Evolutionary conservation across 345 rosid genomes (phyloP).

Genomic region (Lenwebbia sp.): DNA sequence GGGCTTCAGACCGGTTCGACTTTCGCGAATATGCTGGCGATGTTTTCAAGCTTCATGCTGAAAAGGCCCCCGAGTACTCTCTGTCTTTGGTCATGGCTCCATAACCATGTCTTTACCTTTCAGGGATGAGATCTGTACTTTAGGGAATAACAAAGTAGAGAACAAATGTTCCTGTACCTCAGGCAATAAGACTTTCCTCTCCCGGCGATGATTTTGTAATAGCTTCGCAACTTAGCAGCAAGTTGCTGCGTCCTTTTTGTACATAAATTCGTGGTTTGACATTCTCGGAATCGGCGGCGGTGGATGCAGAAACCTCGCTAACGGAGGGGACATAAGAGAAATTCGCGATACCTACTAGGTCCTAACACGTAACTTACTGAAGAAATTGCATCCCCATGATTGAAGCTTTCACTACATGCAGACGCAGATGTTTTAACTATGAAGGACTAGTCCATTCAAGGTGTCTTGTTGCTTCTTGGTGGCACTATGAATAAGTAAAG

Average conservation of each 20-base stretch:
- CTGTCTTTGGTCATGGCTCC: neutral
- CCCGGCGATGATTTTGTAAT: neutral
- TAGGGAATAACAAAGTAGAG: neutral
- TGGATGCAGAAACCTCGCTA: neutral
- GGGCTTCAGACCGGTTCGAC: neutral
- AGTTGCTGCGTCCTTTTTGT: neutral
- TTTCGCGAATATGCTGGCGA: neutral
- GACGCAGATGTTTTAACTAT: neutral
- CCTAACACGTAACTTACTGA: neutral
- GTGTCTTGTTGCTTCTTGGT: neutral
- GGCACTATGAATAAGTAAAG: neutral
- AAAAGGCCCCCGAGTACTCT: neutral
- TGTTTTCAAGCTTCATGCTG: neutral
- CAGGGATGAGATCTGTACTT: neutral
- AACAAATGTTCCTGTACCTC: neutral
- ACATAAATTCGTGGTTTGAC: neutral
- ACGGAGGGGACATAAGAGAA: neutral
- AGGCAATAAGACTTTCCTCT: neutral
- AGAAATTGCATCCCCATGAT: neutral
- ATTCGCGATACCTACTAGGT: neutral
- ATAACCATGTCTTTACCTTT: neutral
- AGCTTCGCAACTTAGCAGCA: neutral
- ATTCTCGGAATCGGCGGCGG: neutral
- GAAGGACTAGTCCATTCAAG: neutral
- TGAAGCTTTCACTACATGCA: neutral